Evolutionary conservation across 192 early-diverging fungal genomes (phyloP).

Genomic region (Lobulomyces angularis): DNA sequence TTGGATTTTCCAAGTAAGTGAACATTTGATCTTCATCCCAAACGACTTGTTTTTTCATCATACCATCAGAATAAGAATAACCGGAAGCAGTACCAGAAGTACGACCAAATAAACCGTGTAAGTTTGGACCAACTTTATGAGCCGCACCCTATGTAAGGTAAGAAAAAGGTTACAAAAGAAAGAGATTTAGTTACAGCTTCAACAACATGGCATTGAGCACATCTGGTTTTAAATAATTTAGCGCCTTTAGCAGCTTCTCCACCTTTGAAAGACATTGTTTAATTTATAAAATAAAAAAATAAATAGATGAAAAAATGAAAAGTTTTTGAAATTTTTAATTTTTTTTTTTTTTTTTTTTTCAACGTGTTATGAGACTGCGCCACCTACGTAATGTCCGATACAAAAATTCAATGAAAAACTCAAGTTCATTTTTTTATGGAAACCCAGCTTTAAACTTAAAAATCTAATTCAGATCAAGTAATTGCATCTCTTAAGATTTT

Average conservation of each 20-base stretch:
- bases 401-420: too few species aligned
- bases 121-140: slow-evolving; percentile 95
- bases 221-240: slow-evolving; percentile 94
- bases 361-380: too few species aligned
- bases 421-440: too few species aligned
- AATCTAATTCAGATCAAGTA: too few species aligned
- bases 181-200: slow-evolving; percentile 32
- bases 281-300: too few species aligned
- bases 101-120: slow-evolving; percentile 84
- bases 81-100: slow-evolving; percentile 74
- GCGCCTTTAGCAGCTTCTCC: slow-evolving; percentile 44
- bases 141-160: slow-evolving; percentile 42
- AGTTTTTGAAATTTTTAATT: too few species aligned
- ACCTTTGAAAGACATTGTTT: too few species aligned
- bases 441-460: too few species aligned
- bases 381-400: too few species aligned
- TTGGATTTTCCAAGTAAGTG: slow-evolving; percentile 92
- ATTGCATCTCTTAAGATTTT: too few species aligned
- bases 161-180: slow-evolving; percentile 6
- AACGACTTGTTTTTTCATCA: slow-evolving; percentile 68
- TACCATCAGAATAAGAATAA: slow-evolving; percentile 88
- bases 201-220: slow-evolving; percentile 95
- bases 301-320: too few species aligned
- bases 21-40: slow-evolving; percentile 89
- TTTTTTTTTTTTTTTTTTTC: too few species aligned